A percentile compares a stretch with the other conserved stretches of the same genome.
Conservation (phyloP, 2,329 filamentous ascomycete genomes). For the Acarospora socialis region DNA sequence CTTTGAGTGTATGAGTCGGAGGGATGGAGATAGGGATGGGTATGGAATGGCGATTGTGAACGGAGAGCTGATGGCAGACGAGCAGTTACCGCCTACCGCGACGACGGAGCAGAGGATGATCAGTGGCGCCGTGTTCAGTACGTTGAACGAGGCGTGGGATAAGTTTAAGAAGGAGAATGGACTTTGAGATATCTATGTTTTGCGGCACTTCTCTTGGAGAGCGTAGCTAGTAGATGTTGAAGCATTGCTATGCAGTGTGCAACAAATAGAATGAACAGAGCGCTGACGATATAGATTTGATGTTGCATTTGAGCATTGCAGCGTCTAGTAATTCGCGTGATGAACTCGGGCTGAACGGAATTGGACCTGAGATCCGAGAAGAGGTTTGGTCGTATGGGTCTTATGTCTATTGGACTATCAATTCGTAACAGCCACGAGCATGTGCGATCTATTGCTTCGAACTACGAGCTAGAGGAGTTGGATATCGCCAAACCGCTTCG, state of each 20-base stretch:
- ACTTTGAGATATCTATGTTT: constrained; percentile 23
- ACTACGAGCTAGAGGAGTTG: constrained; percentile 35
- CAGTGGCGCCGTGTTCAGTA: constrained; percentile 49
- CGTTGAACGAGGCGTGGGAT: constrained; percentile 54
- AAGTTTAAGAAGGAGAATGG: constrained; percentile 52
- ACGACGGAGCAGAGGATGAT: constrained; percentile 55
- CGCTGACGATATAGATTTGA: no score
- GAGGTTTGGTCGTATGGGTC: no score
- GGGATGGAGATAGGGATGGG: constrained; percentile 1
- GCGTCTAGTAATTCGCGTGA: no score
- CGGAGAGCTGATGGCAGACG: neutral
- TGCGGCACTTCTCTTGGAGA: neutral
- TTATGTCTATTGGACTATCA: no score
- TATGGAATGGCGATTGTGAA: neutral
- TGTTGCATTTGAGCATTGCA: no score
- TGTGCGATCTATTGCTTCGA: no score
- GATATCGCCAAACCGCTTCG: constrained; percentile 53
- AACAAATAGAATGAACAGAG: no score
- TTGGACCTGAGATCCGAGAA: no score
- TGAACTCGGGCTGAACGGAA: no score
- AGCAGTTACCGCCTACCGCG: constrained; percentile 45
- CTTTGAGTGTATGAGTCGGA: constrained; percentile 2
- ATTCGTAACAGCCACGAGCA: no score
- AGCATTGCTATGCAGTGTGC: no score
- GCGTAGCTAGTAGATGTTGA: neutral